Base-by-base conservation (phyloP, 2,329 filamentous ascomycete species). In the Cyphellophora europaea region DNA sequence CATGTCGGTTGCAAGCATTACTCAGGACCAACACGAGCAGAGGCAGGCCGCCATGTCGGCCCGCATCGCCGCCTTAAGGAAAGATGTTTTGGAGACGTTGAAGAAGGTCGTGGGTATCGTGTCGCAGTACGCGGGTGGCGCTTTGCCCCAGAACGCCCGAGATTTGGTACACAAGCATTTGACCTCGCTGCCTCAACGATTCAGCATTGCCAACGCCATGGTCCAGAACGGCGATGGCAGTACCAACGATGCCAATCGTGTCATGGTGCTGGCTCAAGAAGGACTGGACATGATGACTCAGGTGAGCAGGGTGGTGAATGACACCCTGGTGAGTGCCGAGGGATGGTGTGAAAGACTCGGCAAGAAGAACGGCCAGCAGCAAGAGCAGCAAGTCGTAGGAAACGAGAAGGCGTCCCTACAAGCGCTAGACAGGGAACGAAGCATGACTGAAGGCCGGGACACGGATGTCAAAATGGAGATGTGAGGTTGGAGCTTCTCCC, bases 241-340 rank as follows among this genome's bases (percentile, higher is more conserved):
- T 1, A 48, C 48, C 5, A 47, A 55, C 11, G 48, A 53, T 10
- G 87, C 85, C 0, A 80, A 87, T 48, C 72, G 82, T 27, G 87
- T 93, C 37, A 64, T 96, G 10, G 77, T 91, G 2, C 75, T 96
- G 33, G 89, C 89, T 5, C 82, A 82, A 51, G 89, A 96, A 55
- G 86, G 88, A 0, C 67, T 96, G 11, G 87, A 95, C 49, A 94
- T 96, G 81, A 87, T 96, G 71, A 74, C 77, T 1, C 87, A 95
- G 56, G 86, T 98, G 32, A 91, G 79, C 27, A 77, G 79, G 4
- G 84, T 95, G 2, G 72, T 96, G 6, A 84, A 93, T 48, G 82
- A 86, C 35, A 96, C 91, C 0, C 82, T 96, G 35, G 74, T 83
- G 36, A 91, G 83, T 49, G 91, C 91, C 1, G 89, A 96, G 58